Evolutionary conservation across 768 basidiomycete species (phyloP), one percentile per base, ranked within the genome.

Genomic region (Boletus subcaerulescens): DNA sequence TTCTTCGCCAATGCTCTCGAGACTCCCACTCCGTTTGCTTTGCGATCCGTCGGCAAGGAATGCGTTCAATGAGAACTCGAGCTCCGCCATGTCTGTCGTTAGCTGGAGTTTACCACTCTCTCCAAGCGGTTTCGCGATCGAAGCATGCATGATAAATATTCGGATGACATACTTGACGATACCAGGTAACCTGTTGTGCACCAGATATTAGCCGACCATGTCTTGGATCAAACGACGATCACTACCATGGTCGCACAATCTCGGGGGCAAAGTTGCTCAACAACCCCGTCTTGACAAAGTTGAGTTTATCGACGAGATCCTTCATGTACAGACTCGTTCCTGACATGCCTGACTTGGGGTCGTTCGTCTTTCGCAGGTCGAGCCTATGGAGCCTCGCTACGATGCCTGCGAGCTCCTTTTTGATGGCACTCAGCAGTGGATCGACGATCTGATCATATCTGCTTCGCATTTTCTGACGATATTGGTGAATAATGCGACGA

Each of bases 101-200:
- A 98, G 77, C 72, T 96, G 94, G 24, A 99, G 81, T 68, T 97
- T 98, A 14, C 95, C 94, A 54, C 82, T 81, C 74, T 99, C 97
- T 6, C 93, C 89, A 5, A 98, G 78, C 0, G 95, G 95, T 61
- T 86, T 85, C 10, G 87, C 91, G 53, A 98, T 93, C 24, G 93
- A 96, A n/a, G 90, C 87, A 64, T 99, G 95, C 36, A 98, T 10
- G 29, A 29, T 13, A 35, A 98, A 99, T 3, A 84, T 89, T 59
- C 82, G 81, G 45, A 98, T 87, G 35, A 89, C 83, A 67, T 88
- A 88, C 60, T 86, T 84, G 50, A 87, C 88, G 35, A 97, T 83
- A 7, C 77, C 77, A 14, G 77, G 72, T 0, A 79, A 70, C 87
- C 89, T 91, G 56, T 55, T 9, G 29, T 32, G 13, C 41, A 36